A percentile compares a stretch with the other conserved stretches of the same genome.
Conservation (phyloP, 129 eudicot genomes). For the Deinandra increscens region DNA sequence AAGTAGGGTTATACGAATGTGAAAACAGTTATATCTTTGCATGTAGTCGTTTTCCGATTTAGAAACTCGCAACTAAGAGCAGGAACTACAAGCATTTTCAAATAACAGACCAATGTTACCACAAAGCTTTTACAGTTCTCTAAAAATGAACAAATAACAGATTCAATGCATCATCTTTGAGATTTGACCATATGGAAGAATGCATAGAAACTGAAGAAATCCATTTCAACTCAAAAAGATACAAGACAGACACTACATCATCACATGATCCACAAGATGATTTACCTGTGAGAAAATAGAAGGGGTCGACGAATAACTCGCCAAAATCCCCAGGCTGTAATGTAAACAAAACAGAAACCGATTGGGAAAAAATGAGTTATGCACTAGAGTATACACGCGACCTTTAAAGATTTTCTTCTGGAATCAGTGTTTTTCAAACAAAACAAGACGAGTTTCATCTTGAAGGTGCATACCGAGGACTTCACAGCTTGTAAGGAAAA, state of each 20-base stretch:
- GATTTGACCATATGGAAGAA: neutral
- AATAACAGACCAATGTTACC: neutral
- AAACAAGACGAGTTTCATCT: conserved; percentile 20
- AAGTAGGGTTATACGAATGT: neutral
- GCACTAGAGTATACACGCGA: conserved; percentile 40
- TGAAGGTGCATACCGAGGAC: conserved; percentile 11
- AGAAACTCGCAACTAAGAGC: neutral
- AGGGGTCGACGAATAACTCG: conserved; percentile 4
- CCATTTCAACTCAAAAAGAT: conserved; percentile 27
- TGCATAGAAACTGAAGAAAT: conserved; percentile 13
- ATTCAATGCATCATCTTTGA: conserved; percentile 5
- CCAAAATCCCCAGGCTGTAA: neutral
- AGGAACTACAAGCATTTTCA: neutral
- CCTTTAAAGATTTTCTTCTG: conserved; percentile 23
- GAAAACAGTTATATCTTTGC: neutral
- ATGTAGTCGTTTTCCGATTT: neutral
- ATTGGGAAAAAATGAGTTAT: conserved; percentile 24
- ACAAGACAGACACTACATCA: conserved; percentile 18
- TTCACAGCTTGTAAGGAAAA: conserved; percentile 22
- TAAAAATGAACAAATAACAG: neutral
- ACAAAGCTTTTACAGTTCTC: neutral
- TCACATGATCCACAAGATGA: conserved; percentile 17
- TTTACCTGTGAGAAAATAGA: conserved; percentile 15
- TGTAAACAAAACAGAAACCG: conserved; percentile 17
- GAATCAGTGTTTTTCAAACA: conserved; percentile 24